Evolutionary conservation across 2,329 filamentous ascomycete species (phyloP), one percentile per base, ranked within the genome.

Genomic region (Remersonia thermophila): DNA sequence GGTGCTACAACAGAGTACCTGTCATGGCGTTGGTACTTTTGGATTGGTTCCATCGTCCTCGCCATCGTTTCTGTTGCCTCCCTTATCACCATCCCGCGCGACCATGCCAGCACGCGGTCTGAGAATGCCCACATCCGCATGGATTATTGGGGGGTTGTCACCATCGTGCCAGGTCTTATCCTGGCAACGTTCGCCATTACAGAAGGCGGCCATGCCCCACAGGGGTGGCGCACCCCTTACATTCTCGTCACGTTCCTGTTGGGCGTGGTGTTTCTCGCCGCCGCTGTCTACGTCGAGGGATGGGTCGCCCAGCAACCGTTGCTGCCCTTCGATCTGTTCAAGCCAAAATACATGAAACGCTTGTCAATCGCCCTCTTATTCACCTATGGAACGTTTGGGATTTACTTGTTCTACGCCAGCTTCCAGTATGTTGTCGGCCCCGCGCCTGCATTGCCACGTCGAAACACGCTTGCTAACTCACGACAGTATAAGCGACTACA

Each of bases 151-250:
- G 81, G 81, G 0, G 58, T 70, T 2, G 51, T 55, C 2, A 69
- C 77, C 11, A 77, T 79, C 12, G 66, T 83, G 0, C 65, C 68
- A 0, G 82, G 78, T 0, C 55, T 86, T 10, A 65, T 81, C 2
- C 64, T 91, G 17, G 63, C 84, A 44, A 77, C 85, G 0, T 89
- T 78, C 48, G 79, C 82, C 0, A 70, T 91, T 35, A 86, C 82
- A 0, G 77, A 84, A 32, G 77, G 76, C 7, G 71, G 76, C 0
- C 74, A 83, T 52, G 80, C 80, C 0, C 69, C 76, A 0, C 53
- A 74, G 3, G 73, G 77, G 2, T 89, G 83, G 81, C 62, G 56
- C n/a, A 83, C 78, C 0, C 77, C 80, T 1, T 84, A 85, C 45
- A 77, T 89, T 27, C 71, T 71, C 28, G 61, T 77, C 8, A 73